Evolutionary conservation across 148 eudicot genomes (phyloP).

Genomic region (Chenopodium quinoa): DNA sequence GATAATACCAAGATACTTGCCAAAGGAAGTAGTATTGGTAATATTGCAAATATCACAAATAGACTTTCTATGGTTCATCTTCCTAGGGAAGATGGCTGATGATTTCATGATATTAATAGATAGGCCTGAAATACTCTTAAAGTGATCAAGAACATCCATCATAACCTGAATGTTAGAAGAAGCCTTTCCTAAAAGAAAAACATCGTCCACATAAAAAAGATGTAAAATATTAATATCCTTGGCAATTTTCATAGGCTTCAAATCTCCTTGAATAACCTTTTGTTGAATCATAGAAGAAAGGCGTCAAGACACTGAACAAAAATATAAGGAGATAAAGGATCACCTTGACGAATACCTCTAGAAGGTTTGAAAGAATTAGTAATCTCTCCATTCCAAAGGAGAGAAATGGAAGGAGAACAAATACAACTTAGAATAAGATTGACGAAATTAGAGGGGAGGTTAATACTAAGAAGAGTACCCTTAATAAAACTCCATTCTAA

Average conservation of each 20-base stretch:
- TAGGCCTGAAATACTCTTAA: neutral
- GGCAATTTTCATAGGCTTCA: neutral
- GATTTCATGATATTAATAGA: neutral
- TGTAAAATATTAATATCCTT: neutral
- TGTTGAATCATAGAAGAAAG: neutral
- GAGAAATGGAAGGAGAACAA: neutral
- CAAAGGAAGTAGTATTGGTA: too few species aligned
- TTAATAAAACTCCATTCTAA: neutral
- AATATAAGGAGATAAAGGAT: neutral
- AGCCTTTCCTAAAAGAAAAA: neutral
- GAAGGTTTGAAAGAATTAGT: neutral
- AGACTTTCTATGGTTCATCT: neutral
- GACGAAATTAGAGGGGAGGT: neutral
- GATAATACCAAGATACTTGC: too few species aligned
- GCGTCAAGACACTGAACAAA: neutral
- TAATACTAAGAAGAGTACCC: neutral
- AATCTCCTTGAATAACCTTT: accelerated
- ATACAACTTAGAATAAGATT: neutral
- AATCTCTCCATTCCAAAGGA: neutral
- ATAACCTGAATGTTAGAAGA: neutral
- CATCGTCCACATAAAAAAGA: neutral
- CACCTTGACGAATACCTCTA: neutral
- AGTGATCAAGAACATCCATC: neutral
- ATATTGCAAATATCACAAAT: neutral
- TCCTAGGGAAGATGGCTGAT: neutral